Evolutionary conservation across 768 basidiomycete species (phyloP).

Genomic region (Kwoniella pini): DNA sequence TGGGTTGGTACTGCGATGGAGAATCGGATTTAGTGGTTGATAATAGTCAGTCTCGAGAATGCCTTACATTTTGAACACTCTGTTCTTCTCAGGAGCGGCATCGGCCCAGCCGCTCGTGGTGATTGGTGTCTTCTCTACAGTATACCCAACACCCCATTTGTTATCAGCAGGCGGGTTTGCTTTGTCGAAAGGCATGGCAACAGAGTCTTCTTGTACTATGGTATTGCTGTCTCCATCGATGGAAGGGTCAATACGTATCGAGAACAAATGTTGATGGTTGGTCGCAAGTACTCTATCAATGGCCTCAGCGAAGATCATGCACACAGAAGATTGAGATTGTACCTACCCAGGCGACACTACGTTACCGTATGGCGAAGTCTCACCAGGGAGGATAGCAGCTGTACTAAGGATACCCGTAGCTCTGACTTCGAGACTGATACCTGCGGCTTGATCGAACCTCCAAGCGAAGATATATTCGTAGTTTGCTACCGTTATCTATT

Average conservation of each 20-base stretch:
- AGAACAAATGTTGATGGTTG: slow-evolving; percentile 37
- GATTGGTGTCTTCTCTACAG: slow-evolving; percentile 34
- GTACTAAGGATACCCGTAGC: slow-evolving; percentile 51
- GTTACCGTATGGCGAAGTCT: slow-evolving; percentile 39
- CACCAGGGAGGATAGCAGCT: slow-evolving; percentile 36
- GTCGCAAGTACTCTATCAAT: slow-evolving; percentile 30
- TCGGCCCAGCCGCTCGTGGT: slow-evolving; percentile 36
- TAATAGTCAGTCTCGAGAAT: too few relatives aligned
- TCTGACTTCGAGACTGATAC: slow-evolving; percentile 43
- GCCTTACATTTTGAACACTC: slow-evolving; percentile 36
- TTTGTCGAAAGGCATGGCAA: slow-evolving; percentile 25
- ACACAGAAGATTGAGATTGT: background rate
- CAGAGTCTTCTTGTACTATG: slow-evolving; percentile 42
- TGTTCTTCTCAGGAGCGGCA: slow-evolving; percentile 36
- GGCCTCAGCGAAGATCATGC: background rate
- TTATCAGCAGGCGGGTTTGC: slow-evolving; percentile 13
- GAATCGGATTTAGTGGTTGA: background rate
- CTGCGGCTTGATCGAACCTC: slow-evolving; percentile 46
- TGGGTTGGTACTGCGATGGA: slow-evolving; percentile 33
- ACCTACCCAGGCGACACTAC: slow-evolving; percentile 37
- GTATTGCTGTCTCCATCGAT: slow-evolving; percentile 39
- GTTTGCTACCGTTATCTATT: slow-evolving; percentile 40
- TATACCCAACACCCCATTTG: slow-evolving; percentile 34
- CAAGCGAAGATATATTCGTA: slow-evolving; percentile 35
- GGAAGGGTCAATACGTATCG: slow-evolving; percentile 28